phyloP scores from a whole-genome alignment of 2,329 filamentous ascomycete genomes.

The Aphanoascus verrucosus region DNA sequence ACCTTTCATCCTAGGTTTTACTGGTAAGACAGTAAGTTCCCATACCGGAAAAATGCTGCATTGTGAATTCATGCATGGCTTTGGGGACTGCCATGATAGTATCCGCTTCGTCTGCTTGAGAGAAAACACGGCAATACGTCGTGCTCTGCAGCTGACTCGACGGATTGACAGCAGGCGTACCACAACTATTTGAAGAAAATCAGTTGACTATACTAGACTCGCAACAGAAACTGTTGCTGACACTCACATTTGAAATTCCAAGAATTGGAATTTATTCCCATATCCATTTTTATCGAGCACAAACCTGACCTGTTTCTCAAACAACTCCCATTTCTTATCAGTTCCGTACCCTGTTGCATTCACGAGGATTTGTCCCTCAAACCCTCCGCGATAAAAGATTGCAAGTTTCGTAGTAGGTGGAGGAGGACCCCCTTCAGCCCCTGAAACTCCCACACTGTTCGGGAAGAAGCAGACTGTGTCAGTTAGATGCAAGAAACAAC shows the following conservation, averaged over 20 bases:
- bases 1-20: too few relatives aligned
- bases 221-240: not conserved
- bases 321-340: constrained; percentile 40
- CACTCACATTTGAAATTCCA: constrained; percentile 43
- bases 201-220: not conserved
- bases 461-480: constrained; percentile 5
- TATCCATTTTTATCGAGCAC: constrained; percentile 33
- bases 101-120: constrained; percentile 27
- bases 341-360: constrained; percentile 43
- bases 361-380: constrained; percentile 36
- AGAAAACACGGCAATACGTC: constrained; percentile 38
- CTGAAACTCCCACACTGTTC: constrained; percentile 34
- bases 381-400: constrained; percentile 42
- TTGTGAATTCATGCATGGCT: constrained; percentile 28
- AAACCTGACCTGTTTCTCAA: constrained; percentile 39
- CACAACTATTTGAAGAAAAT: constrained; percentile 21
- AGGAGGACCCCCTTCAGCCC: constrained; percentile 35
- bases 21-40: too few relatives aligned
- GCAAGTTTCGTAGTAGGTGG: constrained; percentile 44
- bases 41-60: constrained; percentile 36
- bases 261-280: constrained; percentile 36
- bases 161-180: constrained; percentile 32
- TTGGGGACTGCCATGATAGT: constrained; percentile 24
- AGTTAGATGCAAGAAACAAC: not conserved
- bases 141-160: constrained; percentile 34